Conservation (phyloP, 2,329 filamentous ascomycete species). For the Bipolaris gigantea region DNA sequence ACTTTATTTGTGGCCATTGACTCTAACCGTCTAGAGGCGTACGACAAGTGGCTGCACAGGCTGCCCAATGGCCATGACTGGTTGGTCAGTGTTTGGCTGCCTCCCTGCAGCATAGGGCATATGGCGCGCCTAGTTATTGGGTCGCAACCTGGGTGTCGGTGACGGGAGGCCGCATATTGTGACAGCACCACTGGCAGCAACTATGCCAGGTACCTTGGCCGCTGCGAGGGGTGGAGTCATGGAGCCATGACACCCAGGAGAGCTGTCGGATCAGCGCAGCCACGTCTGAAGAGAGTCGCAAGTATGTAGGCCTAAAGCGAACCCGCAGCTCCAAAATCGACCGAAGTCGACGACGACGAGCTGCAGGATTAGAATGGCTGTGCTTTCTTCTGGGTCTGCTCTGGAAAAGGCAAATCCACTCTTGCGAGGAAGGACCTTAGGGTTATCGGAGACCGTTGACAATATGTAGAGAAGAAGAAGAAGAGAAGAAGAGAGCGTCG, state of each 20-base stretch:
- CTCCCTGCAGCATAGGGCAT: slow-evolving; percentile 17
- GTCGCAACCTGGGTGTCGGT: slow-evolving; percentile 4
- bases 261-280: background rate
- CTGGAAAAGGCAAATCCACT: slow-evolving; percentile 36
- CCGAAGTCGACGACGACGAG: slow-evolving; percentile 39
- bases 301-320: slow-evolving; percentile 47
- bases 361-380: slow-evolving; percentile 47
- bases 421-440: slow-evolving; percentile 29
- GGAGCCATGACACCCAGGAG: background rate
- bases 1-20: slow-evolving; percentile 13
- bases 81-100: slow-evolving; percentile 15
- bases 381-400: slow-evolving; percentile 43
- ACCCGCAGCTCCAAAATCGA: slow-evolving; percentile 43
- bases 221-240: background rate
- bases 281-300: background rate
- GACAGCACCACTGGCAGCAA: slow-evolving; percentile 1
- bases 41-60: slow-evolving; percentile 6
- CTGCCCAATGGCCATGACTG: background rate
- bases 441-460: slow-evolving; percentile 32
- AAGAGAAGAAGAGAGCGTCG: slow-evolving; percentile 15
- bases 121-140: slow-evolving; percentile 8
- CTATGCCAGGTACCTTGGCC: background rate
- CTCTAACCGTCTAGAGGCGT: slow-evolving; percentile 15
- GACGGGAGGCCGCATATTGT: slow-evolving; percentile 12
- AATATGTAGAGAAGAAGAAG: slow-evolving; percentile 33